Conservation (phyloP, 1,139 yeast genomes). For the Tardiomyces depauwii region DNA sequence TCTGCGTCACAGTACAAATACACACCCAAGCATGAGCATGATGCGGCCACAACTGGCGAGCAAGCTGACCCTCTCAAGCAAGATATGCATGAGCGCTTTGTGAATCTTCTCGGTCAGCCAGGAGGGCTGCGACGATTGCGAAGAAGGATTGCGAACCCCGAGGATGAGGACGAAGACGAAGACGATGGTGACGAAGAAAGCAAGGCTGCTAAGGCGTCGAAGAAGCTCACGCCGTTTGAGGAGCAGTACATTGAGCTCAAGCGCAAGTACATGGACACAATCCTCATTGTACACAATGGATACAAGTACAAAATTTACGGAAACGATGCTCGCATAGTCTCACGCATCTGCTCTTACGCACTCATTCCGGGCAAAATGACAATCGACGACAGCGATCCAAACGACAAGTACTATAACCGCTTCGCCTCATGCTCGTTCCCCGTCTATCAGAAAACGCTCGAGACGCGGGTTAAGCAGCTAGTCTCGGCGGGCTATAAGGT, state of each 20-base stretch:
- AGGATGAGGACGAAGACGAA: not conserved
- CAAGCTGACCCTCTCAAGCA: not conserved
- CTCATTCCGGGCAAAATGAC: conserved; percentile 54
- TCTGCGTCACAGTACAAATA: not conserved
- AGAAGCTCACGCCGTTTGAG: conserved; percentile 63
- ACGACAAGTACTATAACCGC: conserved; percentile 34
- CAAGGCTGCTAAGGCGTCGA: conserved; percentile 1
- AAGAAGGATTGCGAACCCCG: not conserved
- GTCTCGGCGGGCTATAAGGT: conserved; percentile 35
- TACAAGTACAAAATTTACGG: conserved; percentile 85
- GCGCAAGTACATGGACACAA: conserved; percentile 44
- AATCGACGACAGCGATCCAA: conserved; percentile 34
- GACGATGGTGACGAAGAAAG: not conserved
- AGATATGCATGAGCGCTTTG: not conserved
- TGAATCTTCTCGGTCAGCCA: not conserved
- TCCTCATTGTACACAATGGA: conserved; percentile 79
- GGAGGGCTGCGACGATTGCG: not conserved
- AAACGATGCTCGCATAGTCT: conserved; percentile 63
- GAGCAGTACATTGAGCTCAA: conserved; percentile 63
- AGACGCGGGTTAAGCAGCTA: conserved; percentile 49
- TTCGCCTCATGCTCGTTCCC: conserved; percentile 86
- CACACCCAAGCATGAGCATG: not conserved
- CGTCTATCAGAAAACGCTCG: conserved; percentile 43
- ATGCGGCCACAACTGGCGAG: no score
- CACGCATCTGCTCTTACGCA: conserved; percentile 58